A percentile compares a stretch with the other conserved stretches of the same genome.
These are phyloP conservation scores for Leptodontidium sp. DNA, from an alignment of 2,329 filamentous ascomycete species.

Conservation along the genomic window DNA sequence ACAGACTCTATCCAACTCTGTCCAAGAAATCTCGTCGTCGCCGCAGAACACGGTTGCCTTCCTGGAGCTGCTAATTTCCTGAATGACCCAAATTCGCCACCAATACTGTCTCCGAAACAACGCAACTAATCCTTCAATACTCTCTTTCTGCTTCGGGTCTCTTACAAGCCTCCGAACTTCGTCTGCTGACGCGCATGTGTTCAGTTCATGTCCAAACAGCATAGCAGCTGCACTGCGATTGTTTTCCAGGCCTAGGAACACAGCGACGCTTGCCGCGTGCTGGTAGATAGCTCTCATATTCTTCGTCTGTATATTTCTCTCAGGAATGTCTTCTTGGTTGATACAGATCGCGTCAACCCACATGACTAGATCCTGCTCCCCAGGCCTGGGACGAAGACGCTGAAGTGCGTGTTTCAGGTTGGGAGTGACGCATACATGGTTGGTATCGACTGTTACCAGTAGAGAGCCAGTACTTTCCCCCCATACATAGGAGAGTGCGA, in stretches of 20 bases:
- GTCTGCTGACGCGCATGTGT: slow-evolving; percentile 21
- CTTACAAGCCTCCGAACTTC: slow-evolving; percentile 29
- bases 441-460: slow-evolving; percentile 31
- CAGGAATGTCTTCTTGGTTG: slow-evolving; percentile 37
- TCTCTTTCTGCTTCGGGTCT: slow-evolving; percentile 23
- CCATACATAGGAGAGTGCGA: slow-evolving; percentile 43
- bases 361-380: slow-evolving; percentile 28
- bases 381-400: slow-evolving; percentile 32
- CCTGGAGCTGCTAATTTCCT: slow-evolving; percentile 51
- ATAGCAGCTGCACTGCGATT: slow-evolving; percentile 31
- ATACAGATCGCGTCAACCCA: slow-evolving; percentile 44
- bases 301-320: slow-evolving; percentile 37
- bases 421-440: slow-evolving; percentile 28
- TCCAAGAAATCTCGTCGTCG: slow-evolving; percentile 48
- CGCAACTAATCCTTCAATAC: slow-evolving; percentile 46
- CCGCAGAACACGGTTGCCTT: slow-evolving; percentile 51
- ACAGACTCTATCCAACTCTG: slow-evolving; percentile 44
- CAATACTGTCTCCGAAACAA: slow-evolving; percentile 53
- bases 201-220: slow-evolving; percentile 34
- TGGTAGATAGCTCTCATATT: slow-evolving; percentile 42
- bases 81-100: slow-evolving; percentile 53
- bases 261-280: slow-evolving; percentile 35
- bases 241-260: slow-evolving; percentile 37
- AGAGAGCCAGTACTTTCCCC: slow-evolving; percentile 23
- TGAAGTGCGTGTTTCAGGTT: slow-evolving; percentile 39